A percentile compares a stretch with the other conserved stretches of the same genome.
These are phyloP conservation scores for Nothophoma quercina DNA, from an alignment of 2,329 filamentous ascomycete genomes.

Conservation along the genomic window DNA sequence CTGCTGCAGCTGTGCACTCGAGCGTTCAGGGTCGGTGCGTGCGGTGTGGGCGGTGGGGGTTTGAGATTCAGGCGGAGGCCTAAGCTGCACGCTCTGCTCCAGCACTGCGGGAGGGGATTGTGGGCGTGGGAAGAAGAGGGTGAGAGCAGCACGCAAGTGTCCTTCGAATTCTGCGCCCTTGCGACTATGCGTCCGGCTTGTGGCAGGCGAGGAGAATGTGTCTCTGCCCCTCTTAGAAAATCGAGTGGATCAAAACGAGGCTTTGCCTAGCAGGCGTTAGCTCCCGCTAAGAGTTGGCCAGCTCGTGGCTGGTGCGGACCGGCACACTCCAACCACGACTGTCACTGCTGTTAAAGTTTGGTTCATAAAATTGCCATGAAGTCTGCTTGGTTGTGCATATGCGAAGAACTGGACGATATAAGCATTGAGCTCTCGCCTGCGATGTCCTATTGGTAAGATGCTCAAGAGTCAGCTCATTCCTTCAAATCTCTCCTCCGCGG, in stretches of 20 bases:
- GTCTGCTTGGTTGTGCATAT: background rate
- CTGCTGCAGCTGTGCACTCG: slow-evolving; percentile 10
- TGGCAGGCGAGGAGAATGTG: slow-evolving; percentile 26
- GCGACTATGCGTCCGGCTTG: slow-evolving; percentile 36
- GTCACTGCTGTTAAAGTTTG: slow-evolving; percentile 15
- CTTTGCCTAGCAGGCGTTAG: slow-evolving; percentile 12
- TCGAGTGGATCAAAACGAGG: slow-evolving; percentile 13
- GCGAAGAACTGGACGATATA: background rate
- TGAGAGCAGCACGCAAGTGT: slow-evolving; percentile 21
- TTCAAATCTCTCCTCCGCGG: background rate
- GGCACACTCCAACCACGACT: slow-evolving; percentile 8
- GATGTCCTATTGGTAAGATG: background rate
- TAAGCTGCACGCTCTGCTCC: slow-evolving; percentile 25
- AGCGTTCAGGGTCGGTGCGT: slow-evolving; percentile 26
- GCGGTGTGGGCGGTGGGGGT: slow-evolving; percentile 31
- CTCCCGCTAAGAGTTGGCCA: slow-evolving; percentile 5
- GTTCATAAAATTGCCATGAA: background rate
- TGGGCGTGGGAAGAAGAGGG: slow-evolving; percentile 18
- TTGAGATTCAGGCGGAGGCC: slow-evolving; percentile 14
- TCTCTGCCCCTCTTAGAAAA: slow-evolving; percentile 17
- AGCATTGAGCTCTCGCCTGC: background rate
- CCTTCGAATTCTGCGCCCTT: slow-evolving; percentile 32
- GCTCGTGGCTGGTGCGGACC: slow-evolving; percentile 16
- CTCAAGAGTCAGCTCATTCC: background rate
- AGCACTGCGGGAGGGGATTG: slow-evolving; percentile 20